Conservation (phyloP, 163 green algal genomes). For the Coccomyxa subellipsoidea region DNA sequence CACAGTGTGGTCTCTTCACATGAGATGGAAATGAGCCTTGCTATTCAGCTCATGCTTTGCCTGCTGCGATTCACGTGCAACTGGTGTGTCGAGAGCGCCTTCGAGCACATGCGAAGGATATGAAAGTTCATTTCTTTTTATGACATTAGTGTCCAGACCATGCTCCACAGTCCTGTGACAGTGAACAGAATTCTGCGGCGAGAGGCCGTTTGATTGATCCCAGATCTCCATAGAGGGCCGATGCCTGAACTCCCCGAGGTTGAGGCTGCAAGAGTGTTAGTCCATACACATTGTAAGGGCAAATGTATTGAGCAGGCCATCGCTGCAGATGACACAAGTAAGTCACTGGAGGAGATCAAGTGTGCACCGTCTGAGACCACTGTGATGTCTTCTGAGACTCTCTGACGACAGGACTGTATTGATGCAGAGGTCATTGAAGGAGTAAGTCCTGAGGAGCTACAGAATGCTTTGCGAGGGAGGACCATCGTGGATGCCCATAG, state of each 20-base stretch:
- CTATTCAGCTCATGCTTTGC: background rate
- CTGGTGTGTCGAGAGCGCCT: too few species aligned
- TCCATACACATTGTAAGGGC: slow-evolving; percentile 32
- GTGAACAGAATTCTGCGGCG: background rate
- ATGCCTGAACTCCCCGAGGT: slow-evolving; percentile 67
- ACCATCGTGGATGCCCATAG: slow-evolving; percentile 11
- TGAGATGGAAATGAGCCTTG: background rate
- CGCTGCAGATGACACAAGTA: slow-evolving; percentile 34
- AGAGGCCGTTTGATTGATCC: background rate
- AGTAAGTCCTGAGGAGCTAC: slow-evolving; percentile 17
- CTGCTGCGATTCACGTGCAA: background rate
- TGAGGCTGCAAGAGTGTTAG: slow-evolving; percentile 38
- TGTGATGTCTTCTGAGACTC: background rate
- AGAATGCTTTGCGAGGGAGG: slow-evolving; percentile 16
- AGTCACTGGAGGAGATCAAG: background rate
- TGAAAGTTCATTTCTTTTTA: too few species aligned
- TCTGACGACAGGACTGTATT: background rate
- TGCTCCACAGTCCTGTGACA: too few species aligned
- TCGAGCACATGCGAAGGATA: background rate
- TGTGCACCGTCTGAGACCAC: background rate
- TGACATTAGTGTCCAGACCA: too few species aligned
- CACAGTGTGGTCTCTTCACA: background rate
- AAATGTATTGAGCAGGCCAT: slow-evolving; percentile 22
- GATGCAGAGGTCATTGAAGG: slow-evolving; percentile 34
- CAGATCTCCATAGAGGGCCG: background rate